Base-by-base conservation (phyloP, 768 basidiomycete species). In the Myochromella boudieri region DNA sequence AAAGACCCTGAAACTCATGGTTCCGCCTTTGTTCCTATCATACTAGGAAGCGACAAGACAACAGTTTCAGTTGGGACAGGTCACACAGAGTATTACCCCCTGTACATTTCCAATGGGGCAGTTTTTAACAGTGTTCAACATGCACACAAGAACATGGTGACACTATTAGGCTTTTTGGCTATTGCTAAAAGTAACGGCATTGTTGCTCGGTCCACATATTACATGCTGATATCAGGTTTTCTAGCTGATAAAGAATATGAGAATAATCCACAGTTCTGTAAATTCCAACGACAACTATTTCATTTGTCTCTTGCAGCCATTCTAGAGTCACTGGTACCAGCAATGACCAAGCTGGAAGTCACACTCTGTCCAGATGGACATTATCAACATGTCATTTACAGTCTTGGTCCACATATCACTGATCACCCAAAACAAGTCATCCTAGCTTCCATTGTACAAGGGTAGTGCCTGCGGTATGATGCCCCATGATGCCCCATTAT, bases 31-130 rank as follows among this genome's bases (percentile, higher is more conserved):
- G 56, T 57, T 3, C 68, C 69, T 0, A 42, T 69, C 18, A 61
- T 70, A 15, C 56, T 67, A n/a, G 66, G 69, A 3, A 66, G 64
- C 24, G 66, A 72, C 46, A 71, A 72, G 46, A 71, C 68, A 0
- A 66, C 60, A 0, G 64, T 67, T 6, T 72, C 67, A 1, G 63
- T 69, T 27, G 66, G 60, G 0, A 69, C 67, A 0, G 64, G 69
- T 2, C 58, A 72, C 6, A 61, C 57, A 14, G 61, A 71, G 28
- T 72, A 65, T 40, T 67, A 65, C 20, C 69, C 69, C 0, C 39
- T 68, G 0, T 71, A 72, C 49, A 24, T 58, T 6, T 68, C 64
- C 0, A 56, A 62, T 37, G 68, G 68, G 3, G 59, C 65, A 29
- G 38, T 68, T 7, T 57, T 65, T 22, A 71, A 69, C 29, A 52